Percentiles rank a stretch among this genome's conserved stretches.
These are phyloP conservation scores for Amanita inopinata DNA, from an alignment of 768 basidiomycete species.

Conservation along the genomic window DNA sequence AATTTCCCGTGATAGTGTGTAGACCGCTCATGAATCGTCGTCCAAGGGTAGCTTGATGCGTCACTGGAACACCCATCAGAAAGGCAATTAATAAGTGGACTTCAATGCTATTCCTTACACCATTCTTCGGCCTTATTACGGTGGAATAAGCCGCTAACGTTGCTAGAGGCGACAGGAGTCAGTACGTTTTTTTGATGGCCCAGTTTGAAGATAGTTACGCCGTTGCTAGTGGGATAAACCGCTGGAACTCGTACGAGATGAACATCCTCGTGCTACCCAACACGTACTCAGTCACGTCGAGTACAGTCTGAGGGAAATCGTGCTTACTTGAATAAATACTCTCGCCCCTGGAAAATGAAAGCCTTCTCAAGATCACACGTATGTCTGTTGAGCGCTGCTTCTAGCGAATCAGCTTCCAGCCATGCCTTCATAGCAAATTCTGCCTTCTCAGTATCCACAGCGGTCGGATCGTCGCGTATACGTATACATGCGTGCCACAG, in stretches of 20 bases:
- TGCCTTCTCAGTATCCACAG: constrained; percentile 41
- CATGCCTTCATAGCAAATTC: constrained; percentile 60
- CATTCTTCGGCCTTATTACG: constrained; percentile 55
- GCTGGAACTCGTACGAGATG: constrained; percentile 60
- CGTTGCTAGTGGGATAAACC: constrained; percentile 49
- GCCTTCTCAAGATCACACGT: constrained; percentile 59
- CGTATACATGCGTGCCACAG: constrained; percentile 67
- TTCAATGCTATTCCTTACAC: constrained; percentile 36
- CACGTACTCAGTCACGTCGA: constrained; percentile 9
- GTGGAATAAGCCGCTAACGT: constrained; percentile 37
- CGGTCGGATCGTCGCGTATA: constrained; percentile 35
- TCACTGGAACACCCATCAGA: constrained; percentile 29
- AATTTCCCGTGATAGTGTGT: constrained; percentile 48
- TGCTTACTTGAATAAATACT: constrained; percentile 70
- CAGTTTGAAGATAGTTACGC: constrained; percentile 36
- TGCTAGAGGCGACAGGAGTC: too few species aligned
- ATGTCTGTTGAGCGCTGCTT: constrained; percentile 51
- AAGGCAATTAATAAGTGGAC: constrained; percentile 8
- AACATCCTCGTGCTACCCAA: constrained; percentile 52
- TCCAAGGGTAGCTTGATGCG: constrained; percentile 49
- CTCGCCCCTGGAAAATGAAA: constrained; percentile 60
- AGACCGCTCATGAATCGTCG: constrained; percentile 51
- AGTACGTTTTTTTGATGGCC: too few species aligned
- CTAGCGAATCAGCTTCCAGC: constrained; percentile 60
- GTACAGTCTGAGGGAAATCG: neutral